Percentiles rank a stretch among this genome's conserved stretches.
Conservation (phyloP, 208 protist species). For the Leishmania lainsoni region DNA sequence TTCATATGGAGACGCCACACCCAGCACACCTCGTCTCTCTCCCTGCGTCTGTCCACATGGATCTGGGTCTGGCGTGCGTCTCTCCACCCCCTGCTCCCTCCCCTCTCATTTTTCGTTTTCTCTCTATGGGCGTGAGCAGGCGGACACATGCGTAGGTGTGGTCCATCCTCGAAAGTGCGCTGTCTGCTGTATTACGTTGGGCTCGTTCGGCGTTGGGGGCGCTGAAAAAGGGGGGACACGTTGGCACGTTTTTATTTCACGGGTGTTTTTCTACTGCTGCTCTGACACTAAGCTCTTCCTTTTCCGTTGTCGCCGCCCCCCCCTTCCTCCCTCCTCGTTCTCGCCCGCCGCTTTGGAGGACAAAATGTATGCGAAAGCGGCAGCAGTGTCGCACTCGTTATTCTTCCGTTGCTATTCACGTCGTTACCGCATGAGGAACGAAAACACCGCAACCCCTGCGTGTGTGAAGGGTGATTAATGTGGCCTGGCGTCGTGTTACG, state of each 20-base stretch:
- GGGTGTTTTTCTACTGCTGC: background rate
- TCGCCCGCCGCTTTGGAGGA: background rate
- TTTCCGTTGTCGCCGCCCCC: background rate
- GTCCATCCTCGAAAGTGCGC: too few relatives aligned
- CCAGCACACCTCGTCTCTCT: background rate
- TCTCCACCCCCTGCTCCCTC: background rate
- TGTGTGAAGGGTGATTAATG: background rate
- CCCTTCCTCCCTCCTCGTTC: background rate
- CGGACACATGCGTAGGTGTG: too few relatives aligned
- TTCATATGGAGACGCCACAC: background rate
- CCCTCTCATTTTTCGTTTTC: too few relatives aligned
- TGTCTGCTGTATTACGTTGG: too few relatives aligned
- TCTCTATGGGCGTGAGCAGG: too few relatives aligned
- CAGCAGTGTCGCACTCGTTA: background rate
- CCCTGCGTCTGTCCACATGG: background rate
- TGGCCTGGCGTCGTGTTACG: background rate
- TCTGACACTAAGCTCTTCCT: background rate
- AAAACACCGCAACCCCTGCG: background rate
- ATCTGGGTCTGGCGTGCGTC: background rate
- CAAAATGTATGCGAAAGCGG: background rate
- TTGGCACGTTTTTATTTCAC: background rate
- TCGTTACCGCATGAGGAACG: background rate
- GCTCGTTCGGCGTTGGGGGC: background rate
- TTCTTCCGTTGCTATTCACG: background rate
- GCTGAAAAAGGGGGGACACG: background rate